phyloP scores from a whole-genome alignment of 2,329 filamentous ascomycete species.

The Penicillium hesseltinei region DNA sequence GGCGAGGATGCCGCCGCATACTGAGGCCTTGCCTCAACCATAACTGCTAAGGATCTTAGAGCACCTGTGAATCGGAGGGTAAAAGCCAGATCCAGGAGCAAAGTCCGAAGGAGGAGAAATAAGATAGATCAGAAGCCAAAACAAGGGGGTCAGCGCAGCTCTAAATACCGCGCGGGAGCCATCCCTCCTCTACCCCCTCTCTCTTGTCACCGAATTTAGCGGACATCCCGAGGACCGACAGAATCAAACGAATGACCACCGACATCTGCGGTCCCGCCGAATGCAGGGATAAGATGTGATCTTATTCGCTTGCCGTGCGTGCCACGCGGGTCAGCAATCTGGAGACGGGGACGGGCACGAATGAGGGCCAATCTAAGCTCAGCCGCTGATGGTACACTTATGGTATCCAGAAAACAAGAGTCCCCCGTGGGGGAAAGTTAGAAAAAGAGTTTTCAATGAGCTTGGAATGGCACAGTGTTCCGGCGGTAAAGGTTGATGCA shows the following conservation, averaged over 20 bases:
- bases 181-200: not conserved
- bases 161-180: not conserved
- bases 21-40: slow-evolving; percentile 13
- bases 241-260: slow-evolving; percentile 1
- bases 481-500: not conserved
- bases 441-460: not conserved
- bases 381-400: slow-evolving; percentile 7
- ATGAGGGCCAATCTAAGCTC: slow-evolving; percentile 7
- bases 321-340: not conserved
- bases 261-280: not conserved
- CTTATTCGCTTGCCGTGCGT: slow-evolving; percentile 8
- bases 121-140: not conserved
- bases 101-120: not conserved
- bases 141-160: not conserved
- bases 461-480: not conserved
- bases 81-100: not conserved
- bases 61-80: not conserved
- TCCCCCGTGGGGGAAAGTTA: not conserved
- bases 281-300: not conserved
- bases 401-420: not conserved
- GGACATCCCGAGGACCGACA: not conserved
- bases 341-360: slow-evolving; percentile 3
- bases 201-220: not conserved
- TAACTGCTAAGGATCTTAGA: slow-evolving; percentile 1
- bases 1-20: slow-evolving; percentile 11